Conservation (phyloP, 2,329 filamentous ascomycete species). For the Rhynchosporium secalis region DNA sequence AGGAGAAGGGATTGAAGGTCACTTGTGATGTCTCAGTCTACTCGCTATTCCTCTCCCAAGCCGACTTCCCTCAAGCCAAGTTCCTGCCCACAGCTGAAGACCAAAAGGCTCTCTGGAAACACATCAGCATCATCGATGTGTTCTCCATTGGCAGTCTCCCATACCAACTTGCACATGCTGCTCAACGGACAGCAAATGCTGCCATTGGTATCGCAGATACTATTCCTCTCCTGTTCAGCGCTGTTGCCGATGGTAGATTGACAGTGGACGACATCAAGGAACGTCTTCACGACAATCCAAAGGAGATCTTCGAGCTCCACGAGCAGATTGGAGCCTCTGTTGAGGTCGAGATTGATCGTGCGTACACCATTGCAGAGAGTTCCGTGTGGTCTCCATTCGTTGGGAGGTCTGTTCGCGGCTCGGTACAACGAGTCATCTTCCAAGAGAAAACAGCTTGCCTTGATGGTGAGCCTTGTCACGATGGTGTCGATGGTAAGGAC, state of each 20-base stretch:
- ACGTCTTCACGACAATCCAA: conserved; percentile 75
- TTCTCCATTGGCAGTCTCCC: conserved; percentile 79
- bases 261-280: conserved; percentile 71
- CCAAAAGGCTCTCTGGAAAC: conserved; percentile 72
- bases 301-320: conserved; percentile 79
- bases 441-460: conserved; percentile 72
- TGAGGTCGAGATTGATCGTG: conserved; percentile 74
- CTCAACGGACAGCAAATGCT: conserved; percentile 55
- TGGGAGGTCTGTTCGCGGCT: conserved; percentile 66
- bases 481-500: conserved; percentile 64
- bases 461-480: conserved; percentile 62
- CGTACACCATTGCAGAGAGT: conserved; percentile 57
- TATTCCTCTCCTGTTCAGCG: conserved; percentile 72
- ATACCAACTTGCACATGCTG: conserved; percentile 67
- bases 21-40: conserved; percentile 84
- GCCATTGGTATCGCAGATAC: conserved; percentile 71
- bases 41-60: conserved; percentile 71
- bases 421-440: conserved; percentile 75
- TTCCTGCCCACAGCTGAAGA: conserved; percentile 67
- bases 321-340: conserved; percentile 73
- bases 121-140: conserved; percentile 71
- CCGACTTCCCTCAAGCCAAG: conserved; percentile 67
- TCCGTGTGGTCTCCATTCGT: conserved; percentile 69
- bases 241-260: conserved; percentile 70
- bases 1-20: conserved; percentile 78